These are phyloP conservation scores for Leucocoprinus leucothites DNA, from an alignment of 768 basidiomycete species.

Conservation along the genomic window DNA sequence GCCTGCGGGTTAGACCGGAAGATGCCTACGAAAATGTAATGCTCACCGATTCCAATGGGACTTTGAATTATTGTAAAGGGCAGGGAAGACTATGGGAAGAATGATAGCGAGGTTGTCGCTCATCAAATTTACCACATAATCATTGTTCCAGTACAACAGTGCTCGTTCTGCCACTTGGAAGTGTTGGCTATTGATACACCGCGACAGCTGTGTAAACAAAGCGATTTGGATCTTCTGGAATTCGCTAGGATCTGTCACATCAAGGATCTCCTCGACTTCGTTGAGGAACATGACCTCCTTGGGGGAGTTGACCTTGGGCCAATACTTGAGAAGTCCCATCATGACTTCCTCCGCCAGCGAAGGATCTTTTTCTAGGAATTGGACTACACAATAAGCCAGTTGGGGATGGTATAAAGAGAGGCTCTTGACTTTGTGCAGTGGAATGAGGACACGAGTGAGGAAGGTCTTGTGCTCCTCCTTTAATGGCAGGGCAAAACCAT, in stretches of 20 bases:
- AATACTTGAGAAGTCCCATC: conserved; percentile 92
- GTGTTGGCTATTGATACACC: conserved; percentile 98
- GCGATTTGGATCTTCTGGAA: conserved; percentile 95
- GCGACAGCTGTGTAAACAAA: conserved; percentile 89
- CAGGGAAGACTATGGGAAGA: conserved; percentile 95
- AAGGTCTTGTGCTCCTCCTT: conserved; percentile 99
- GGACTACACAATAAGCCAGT: conserved; percentile 97
- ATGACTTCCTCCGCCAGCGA: conserved; percentile 93
- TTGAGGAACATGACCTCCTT: conserved; percentile 99
- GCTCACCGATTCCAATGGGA: conserved; percentile 97
- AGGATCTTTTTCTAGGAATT: conserved; percentile 97
- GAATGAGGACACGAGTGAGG: conserved; percentile 89
- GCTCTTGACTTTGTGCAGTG: conserved; percentile 96
- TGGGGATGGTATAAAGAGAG: conserved; percentile 99
- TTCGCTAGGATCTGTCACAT: conserved; percentile 95
- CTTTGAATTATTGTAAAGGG: conserved; percentile 92
- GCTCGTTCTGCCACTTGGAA: conserved; percentile 99
- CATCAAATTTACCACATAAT: conserved; percentile 99
- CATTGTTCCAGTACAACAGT: conserved; percentile 98
- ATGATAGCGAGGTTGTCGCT: conserved; percentile 88
- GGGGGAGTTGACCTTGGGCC: conserved; percentile 99
- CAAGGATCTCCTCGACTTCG: conserved; percentile 97
- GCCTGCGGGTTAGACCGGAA: conserved; percentile 3
- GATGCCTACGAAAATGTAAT: conserved; percentile 9
- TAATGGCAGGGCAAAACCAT: conserved; percentile 95